These are phyloP conservation scores for Blastomyces silverae DNA, from an alignment of 2,329 filamentous ascomycete genomes.

Conservation along the genomic window DNA sequence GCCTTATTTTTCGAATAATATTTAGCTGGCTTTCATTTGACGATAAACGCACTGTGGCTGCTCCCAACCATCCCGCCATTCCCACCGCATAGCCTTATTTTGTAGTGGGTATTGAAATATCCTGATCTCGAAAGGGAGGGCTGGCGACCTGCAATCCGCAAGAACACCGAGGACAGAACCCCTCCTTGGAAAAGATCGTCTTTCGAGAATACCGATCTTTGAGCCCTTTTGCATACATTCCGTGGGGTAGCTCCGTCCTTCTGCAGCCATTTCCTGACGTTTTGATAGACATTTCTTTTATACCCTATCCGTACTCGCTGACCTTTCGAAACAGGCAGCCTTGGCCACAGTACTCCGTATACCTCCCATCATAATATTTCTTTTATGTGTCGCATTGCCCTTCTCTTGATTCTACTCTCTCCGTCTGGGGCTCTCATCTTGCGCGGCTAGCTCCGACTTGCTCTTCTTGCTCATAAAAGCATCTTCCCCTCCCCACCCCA, in stretches of 20 bases:
- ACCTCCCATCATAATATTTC: background rate
- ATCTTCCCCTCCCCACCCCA: background rate
- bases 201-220: conserved; percentile 1
- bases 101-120: conserved; percentile 18
- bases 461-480: background rate
- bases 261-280: conserved; percentile 1
- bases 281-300: background rate
- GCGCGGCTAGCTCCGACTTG: background rate
- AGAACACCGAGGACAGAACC: conserved; percentile 4
- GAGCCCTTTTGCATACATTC: conserved; percentile 3
- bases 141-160: conserved; percentile 10
- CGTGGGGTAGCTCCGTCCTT: conserved; percentile 7
- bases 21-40: conserved; percentile 19
- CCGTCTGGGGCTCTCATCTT: background rate
- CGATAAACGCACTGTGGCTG: conserved; percentile 22
- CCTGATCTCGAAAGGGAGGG: conserved; percentile 16
- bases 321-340: background rate
- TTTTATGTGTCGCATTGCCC: background rate
- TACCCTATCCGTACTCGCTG: background rate
- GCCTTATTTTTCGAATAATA: conserved; percentile 16
- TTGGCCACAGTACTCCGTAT: background rate
- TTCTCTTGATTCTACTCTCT: background rate
- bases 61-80: conserved; percentile 19
- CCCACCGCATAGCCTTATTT: conserved; percentile 21
- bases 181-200: background rate